Percentiles rank a stretch among this genome's conserved stretches.
Conservation (phyloP, 1,284 basidiomycete genomes). For the Heliocybe sulcata region DNA sequence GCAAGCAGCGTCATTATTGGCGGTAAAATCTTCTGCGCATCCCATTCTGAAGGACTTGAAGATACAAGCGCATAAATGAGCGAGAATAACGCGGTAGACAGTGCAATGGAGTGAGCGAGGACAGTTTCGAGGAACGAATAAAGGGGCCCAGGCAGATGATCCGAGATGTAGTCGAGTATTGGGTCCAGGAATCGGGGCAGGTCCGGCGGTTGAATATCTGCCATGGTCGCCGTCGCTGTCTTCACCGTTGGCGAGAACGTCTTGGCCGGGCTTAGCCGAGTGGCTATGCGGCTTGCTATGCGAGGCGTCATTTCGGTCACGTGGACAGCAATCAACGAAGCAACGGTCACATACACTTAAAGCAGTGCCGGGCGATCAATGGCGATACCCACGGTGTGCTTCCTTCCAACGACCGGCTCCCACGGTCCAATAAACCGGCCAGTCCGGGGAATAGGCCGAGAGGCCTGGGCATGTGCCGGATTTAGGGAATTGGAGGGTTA, state of each 20-base stretch:
- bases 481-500: background rate
- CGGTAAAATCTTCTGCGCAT: slow-evolving; percentile 59
- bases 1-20: slow-evolving; percentile 65
- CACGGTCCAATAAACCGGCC: background rate
- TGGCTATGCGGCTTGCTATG: too few species aligned
- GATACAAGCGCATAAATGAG: slow-evolving; percentile 40
- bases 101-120: slow-evolving; percentile 43
- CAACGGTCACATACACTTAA: background rate
- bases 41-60: slow-evolving; percentile 51
- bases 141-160: slow-evolving; percentile 46
- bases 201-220: slow-evolving; percentile 17
- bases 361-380: background rate
- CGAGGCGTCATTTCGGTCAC: background rate
- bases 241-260: background rate
- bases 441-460: background rate
- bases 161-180: slow-evolving; percentile 45
- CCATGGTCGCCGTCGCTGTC: background rate
- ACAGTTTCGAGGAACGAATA: slow-evolving; percentile 44
- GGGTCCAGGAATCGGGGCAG: slow-evolving; percentile 41
- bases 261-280: background rate
- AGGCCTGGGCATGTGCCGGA: background rate
- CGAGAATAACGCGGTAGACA: slow-evolving; percentile 39
- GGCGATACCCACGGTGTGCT: background rate
- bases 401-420: background rate
- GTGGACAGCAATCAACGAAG: background rate